A percentile compares a stretch with the other conserved stretches of the same genome.
These are phyloP conservation scores for Ogataea angusta DNA, from an alignment of 805 yeast species.

Conservation along the genomic window DNA sequence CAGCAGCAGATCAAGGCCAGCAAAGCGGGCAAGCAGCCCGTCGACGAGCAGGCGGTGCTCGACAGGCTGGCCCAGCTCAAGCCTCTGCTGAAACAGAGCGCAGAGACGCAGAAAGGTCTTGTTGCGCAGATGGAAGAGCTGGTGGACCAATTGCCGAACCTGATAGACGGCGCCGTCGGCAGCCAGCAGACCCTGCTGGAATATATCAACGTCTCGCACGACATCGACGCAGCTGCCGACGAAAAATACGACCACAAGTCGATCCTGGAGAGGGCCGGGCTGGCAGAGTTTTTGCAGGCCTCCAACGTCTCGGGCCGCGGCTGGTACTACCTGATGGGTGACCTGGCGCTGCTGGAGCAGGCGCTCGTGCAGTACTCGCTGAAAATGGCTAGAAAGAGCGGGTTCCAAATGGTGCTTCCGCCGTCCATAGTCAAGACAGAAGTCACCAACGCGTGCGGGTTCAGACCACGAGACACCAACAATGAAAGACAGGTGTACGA, in stretches of 20 bases:
- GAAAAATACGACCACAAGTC: conserved; percentile 54
- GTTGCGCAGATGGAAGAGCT: conserved; percentile 37
- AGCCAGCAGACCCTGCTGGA: conserved; percentile 43
- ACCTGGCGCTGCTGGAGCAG: conserved; percentile 85
- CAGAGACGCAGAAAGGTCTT: conserved; percentile 24
- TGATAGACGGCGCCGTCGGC: conserved; percentile 47
- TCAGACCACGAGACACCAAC: conserved; percentile 85
- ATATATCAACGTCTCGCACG: conserved; percentile 47
- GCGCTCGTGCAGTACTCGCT: conserved; percentile 83
- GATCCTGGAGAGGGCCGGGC: conserved; percentile 63
- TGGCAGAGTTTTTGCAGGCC: conserved; percentile 71
- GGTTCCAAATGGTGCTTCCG: conserved; percentile 71
- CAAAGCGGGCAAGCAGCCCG: conserved; percentile 14
- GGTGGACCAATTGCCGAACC: conserved; percentile 61
- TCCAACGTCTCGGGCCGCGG: conserved; percentile 78
- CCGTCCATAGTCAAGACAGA: conserved; percentile 83
- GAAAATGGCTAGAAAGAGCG: conserved; percentile 57
- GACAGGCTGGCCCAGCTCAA: conserved; percentile 26
- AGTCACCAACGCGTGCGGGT: conserved; percentile 86
- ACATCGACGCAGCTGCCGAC: conserved; percentile 7
- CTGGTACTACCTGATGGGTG: conserved; percentile 81
- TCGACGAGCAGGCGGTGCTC: conserved; percentile 8
- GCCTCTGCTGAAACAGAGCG: conserved; percentile 29
- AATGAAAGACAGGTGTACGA: conserved; percentile 83
- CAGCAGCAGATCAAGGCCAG: conserved; percentile 21